These are phyloP conservation scores for Capsicum rhomboideum DNA, from an alignment of 257 asterid genomes.

Conservation along the genomic window DNA sequence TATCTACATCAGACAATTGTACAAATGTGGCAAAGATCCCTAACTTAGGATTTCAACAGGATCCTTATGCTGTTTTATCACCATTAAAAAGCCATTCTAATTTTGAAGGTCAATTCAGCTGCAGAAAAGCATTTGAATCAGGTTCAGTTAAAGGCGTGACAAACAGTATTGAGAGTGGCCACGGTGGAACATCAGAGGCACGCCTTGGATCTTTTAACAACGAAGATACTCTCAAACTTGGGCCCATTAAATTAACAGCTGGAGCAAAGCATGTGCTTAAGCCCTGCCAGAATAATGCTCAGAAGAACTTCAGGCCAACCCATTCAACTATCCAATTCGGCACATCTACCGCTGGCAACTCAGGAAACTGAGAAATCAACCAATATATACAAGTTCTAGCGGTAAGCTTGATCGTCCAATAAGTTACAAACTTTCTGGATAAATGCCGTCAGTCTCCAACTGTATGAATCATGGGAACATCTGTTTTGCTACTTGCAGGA, in stretches of 20 bases:
- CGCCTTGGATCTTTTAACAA: conserved; percentile 3
- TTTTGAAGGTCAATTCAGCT: conserved; percentile 9
- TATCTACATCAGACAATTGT: conserved; percentile 20
- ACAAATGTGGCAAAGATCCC: conserved; percentile 27
- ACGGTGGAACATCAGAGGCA: conserved; percentile 7
- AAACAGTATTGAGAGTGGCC: conserved; percentile 10
- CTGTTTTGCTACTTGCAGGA: background rate
- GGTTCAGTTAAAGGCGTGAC: conserved; percentile 13
- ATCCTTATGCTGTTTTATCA: conserved; percentile 7
- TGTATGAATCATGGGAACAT: background rate
- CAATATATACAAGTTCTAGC: conserved; percentile 21
- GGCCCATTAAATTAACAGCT: conserved; percentile 30
- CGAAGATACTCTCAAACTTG: conserved; percentile 9
- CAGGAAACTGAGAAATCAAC: conserved; percentile 23
- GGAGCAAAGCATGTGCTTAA: conserved; percentile 38
- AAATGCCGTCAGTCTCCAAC: background rate
- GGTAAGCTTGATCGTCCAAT: conserved; percentile 5
- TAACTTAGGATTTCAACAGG: conserved; percentile 20
- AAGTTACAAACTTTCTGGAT: background rate
- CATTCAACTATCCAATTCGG: conserved; percentile 21
- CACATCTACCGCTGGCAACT: conserved; percentile 10
- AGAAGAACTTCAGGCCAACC: conserved; percentile 13
- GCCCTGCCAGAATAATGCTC: conserved; percentile 27
- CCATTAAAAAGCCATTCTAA: conserved; percentile 8
- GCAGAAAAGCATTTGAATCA: conserved; percentile 10